Evolutionary conservation across 2,329 filamentous ascomycete genomes (phyloP), one percentile per base, ranked within the genome.

Genomic region (Kalmusia sp.): DNA sequence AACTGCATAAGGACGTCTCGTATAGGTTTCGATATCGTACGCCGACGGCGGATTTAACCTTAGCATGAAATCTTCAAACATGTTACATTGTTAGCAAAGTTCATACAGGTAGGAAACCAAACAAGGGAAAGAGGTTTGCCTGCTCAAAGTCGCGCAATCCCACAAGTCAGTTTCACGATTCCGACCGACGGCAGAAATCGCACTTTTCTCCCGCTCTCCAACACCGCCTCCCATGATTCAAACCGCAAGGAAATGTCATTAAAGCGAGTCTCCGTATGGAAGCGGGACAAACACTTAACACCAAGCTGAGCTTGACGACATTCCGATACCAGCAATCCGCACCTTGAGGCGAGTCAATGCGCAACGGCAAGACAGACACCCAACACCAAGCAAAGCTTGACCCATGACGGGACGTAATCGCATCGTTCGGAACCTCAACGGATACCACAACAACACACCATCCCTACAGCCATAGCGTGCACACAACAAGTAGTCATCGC

Each of bases 311-410:
- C 33, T 7, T n/a, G 22, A 28, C n/a, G 4, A 28, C 12, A 12
- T 21, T 28, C 24, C 24, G 7, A n/a, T 21, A 7, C 22, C 38
- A 41, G n/a, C 22, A 47, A 15, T 15, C 11, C 11, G n/a, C 33
- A 30, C 44, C 33, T 47, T 30, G 14, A 14, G 17, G 31, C 33
- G 44, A 46, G 44, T 47, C 44, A 14, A 3, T 27, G 44, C 44
- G 22, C 44, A 9, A 14, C 11, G 44, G 44, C 44, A 30, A 2
- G 33, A 47, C 44, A 47, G 17, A 38, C 44, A 47, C 24, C 43
- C 44, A 35, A 47, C 44, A 47, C 44, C 44, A 47, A 35, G 31
- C 44, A 24, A 47, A 25, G 44, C 24, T 35, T 47, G 44, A 37
- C 19, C 27, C 3, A 12, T n/a, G 22, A 9, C 21, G 31, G 44